Evolutionary conservation across 305 asterid species (phyloP).

Genomic region (Fraxinus latifolia): DNA sequence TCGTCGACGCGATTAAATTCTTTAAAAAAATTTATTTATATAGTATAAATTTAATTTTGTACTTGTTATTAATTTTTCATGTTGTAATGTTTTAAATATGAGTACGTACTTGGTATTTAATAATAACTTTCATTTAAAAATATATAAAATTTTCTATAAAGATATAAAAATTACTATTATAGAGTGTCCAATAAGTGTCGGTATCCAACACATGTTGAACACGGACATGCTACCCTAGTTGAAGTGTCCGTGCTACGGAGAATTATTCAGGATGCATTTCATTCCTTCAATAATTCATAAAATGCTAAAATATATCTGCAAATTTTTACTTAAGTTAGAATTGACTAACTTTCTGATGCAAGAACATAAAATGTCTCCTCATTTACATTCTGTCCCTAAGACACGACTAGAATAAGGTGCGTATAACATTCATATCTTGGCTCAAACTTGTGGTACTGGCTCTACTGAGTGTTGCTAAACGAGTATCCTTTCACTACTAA

Average conservation of each 20-base stretch:
- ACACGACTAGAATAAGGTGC: not conserved
- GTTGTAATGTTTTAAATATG: not conserved
- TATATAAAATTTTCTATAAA: too few relatives aligned
- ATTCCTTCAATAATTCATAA: not conserved
- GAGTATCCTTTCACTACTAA: not conserved
- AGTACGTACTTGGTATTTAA: not conserved
- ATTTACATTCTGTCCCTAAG: not conserved
- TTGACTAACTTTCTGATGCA: not conserved
- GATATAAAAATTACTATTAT: not conserved
- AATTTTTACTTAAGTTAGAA: not conserved
- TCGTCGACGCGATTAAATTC: not conserved
- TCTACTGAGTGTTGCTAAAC: not conserved
- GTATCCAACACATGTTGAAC: not conserved
- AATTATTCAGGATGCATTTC: not conserved
- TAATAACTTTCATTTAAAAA: too few relatives aligned
- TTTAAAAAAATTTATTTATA: too few relatives aligned
- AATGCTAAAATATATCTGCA: not conserved
- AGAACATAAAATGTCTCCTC: not conserved
- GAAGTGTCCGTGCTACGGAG: not conserved
- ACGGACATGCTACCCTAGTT: not conserved
- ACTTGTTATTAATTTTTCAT: not conserved
- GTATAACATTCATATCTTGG: not conserved
- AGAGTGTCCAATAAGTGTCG: not conserved
- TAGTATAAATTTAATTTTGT: not conserved
- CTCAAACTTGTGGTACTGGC: not conserved